Base-by-base conservation (phyloP, 1,284 basidiomycete species). In the Peniophora sp. region DNA sequence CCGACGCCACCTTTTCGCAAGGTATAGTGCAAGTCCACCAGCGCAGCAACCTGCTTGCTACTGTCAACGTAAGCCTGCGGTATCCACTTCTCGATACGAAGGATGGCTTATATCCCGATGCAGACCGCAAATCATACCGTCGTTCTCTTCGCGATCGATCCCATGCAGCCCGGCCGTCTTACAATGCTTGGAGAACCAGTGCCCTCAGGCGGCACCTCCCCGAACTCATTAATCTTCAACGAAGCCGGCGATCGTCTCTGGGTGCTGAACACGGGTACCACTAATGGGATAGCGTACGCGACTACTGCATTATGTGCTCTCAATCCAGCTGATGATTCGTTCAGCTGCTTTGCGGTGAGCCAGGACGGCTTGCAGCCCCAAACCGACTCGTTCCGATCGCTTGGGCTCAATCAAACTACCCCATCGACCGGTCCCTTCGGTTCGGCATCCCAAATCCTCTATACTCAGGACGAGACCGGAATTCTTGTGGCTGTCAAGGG, bases 401-500 rank as follows among this genome's bases (percentile, higher is more conserved):
- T 73, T 42, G 60, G 60, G 9, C 60, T 75, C 39, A 71, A 70
- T 53, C 72, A 73, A 54, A 73, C 72, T 1, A 73, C 72, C 6
- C 54, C 62, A 3, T 57, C 59, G 8, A 43, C 51, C 15, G 58
- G 58, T 9, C 71, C 71, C 5, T 60, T 67, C 9, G 68, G 67
- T 27, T 64, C 62, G 9, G 62, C 62, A 41, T 69, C 66, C 51
- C 67, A 74, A 24, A 54, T 74, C 47, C 51, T 72, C 22, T 74
- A 73, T 62, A 64, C 60, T 17, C 65, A 69, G 51, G 66, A 72
- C 52, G 63, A 62, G 24, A 64, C 53, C 9, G 60, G 68, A 50
- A 62, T 74, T 27, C 58, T 72, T 35, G 71, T 64, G 8, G 68
- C 71, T 15, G 65, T 74, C 51, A 74, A 75, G 53, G 72, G 72